Conservation (phyloP, 140 eudicot genomes). For the Ambrosia hybrid region DNA sequence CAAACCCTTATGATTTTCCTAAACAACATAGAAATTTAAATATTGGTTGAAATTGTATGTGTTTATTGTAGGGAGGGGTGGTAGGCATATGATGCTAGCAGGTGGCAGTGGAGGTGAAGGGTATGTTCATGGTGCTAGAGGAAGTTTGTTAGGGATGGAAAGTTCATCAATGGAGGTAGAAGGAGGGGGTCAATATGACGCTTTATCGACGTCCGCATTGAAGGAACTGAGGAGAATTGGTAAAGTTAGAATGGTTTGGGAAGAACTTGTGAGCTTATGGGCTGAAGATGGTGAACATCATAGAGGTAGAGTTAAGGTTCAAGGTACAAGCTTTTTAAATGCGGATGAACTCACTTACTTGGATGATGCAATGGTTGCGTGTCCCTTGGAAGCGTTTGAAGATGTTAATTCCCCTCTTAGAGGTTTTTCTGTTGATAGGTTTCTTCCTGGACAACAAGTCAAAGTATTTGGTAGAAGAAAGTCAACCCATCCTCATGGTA, state of each 20-base stretch:
- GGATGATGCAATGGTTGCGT: constrained; percentile 86
- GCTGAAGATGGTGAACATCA: constrained; percentile 81
- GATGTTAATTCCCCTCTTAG: constrained; percentile 54
- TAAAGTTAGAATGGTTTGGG: constrained; percentile 80
- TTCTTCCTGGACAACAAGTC: constrained; percentile 69
- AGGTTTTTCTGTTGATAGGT: constrained; percentile 84
- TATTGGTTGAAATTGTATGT: no score
- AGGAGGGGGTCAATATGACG: constrained; percentile 27
- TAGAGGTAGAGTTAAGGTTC: constrained; percentile 66
- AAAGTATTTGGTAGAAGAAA: constrained; percentile 84
- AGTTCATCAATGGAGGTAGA: constrained; percentile 32
- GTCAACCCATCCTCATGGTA: constrained; percentile 41
- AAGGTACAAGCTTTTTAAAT: constrained; percentile 61
- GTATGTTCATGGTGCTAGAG: constrained; percentile 40
- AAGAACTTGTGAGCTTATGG: constrained; percentile 81
- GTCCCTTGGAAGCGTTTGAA: constrained; percentile 69
- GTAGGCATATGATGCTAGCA: constrained; percentile 42
- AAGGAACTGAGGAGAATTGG: constrained; percentile 63
- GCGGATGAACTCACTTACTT: constrained; percentile 84
- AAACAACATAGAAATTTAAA: no score
- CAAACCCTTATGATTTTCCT: no score
- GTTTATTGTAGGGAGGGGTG: constrained; percentile 32
- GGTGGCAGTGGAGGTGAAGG: constrained; percentile 34
- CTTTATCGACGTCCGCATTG: constrained; percentile 27
- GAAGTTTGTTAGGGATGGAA: constrained; percentile 50